Evolutionary conservation across 805 yeast genomes (phyloP).

Genomic region (Kluyveromyces aestuarii): DNA sequence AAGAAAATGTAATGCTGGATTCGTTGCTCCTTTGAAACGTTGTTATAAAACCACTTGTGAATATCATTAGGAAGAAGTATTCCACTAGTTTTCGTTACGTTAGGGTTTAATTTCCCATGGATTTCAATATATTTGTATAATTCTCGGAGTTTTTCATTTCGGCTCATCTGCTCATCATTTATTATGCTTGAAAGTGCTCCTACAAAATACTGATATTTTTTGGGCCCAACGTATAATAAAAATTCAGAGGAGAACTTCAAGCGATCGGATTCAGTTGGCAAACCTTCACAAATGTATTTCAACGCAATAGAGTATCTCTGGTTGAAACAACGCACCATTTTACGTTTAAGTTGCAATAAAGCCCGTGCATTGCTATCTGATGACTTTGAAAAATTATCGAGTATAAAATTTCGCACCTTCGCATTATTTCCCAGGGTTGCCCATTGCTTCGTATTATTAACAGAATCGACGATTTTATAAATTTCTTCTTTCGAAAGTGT

Average conservation of each 20-base stretch:
- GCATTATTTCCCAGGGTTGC: neutral
- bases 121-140: slow-evolving; percentile 14
- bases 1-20: slow-evolving; percentile 19
- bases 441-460: neutral
- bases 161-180: neutral
- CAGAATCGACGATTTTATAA: neutral
- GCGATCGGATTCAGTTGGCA: neutral
- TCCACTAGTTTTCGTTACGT: slow-evolving; percentile 4
- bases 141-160: slow-evolving; percentile 6
- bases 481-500: neutral
- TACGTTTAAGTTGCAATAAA: neutral
- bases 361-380: neutral
- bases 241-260: slow-evolving; percentile 3
- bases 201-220: slow-evolving; percentile 9
- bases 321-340: neutral
- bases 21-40: slow-evolving; percentile 9
- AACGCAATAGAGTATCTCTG: neutral
- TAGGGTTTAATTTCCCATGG: slow-evolving; percentile 14
- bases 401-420: neutral
- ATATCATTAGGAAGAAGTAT: slow-evolving; percentile 14
- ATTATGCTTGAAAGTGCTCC: slow-evolving; percentile 3
- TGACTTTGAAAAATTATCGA: neutral
- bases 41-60: slow-evolving; percentile 22
- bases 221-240: slow-evolving; percentile 7
- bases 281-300: neutral